A percentile compares a stretch with the other conserved stretches of the same genome.
Evolutionary conservation across 202 grass and related monocot species (phyloP).

Genomic region (Alloteropsis angusta): DNA sequence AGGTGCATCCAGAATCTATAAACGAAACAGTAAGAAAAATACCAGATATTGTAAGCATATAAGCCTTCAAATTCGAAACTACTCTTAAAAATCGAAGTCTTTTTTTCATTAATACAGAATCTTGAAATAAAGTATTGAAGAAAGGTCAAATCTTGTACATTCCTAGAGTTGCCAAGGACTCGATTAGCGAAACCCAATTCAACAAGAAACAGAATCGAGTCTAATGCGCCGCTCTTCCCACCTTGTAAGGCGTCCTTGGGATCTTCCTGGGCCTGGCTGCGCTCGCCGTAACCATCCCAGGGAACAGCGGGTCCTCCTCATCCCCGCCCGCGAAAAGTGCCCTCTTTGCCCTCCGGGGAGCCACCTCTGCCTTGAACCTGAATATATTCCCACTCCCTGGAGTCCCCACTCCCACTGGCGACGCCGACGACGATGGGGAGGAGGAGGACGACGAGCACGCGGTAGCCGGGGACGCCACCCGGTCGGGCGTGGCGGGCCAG

Average conservation of each 20-base stretch:
- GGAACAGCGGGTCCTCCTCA: conserved; percentile 49
- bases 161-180: neutral
- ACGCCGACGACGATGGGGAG: conserved; percentile 27
- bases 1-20: conserved; percentile 82
- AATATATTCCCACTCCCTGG: conserved; percentile 67
- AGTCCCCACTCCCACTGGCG: conserved; percentile 19
- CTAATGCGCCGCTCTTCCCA: neutral
- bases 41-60: neutral
- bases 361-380: conserved; percentile 77
- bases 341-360: conserved; percentile 39
- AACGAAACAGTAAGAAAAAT: conserved; percentile 8
- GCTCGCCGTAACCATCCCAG: conserved; percentile 30
- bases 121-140: neutral
- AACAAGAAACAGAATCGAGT: conserved; percentile 1
- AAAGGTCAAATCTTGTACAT: conserved; percentile 9
- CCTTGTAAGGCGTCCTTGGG: conserved; percentile 72
- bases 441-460: conserved; percentile 39
- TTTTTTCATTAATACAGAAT: neutral
- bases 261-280: conserved; percentile 59
- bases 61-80: neutral
- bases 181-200: neutral
- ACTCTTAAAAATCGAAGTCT: neutral
- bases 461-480: conserved; percentile 47
- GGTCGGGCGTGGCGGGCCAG: conserved; percentile 53
- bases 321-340: conserved; percentile 32